These are phyloP conservation scores for Lipomyces kockii DNA, from an alignment of 805 yeast species.

Conservation along the genomic window DNA sequence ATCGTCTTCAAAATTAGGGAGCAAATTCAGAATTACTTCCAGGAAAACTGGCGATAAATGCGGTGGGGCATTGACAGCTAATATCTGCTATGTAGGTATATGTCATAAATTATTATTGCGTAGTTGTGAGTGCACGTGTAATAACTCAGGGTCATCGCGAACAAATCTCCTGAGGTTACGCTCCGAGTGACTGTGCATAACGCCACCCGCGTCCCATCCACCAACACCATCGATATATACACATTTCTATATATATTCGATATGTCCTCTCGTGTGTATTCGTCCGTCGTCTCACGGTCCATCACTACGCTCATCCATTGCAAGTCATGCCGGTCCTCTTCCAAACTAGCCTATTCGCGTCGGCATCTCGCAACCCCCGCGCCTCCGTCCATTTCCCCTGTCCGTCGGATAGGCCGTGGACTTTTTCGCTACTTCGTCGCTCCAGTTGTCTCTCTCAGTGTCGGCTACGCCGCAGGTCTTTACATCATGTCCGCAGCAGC, in stretches of 20 bases:
- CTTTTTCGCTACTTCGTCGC: constrained; percentile 10
- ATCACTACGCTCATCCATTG: background rate
- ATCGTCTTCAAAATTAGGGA: background rate
- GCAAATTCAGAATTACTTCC: background rate
- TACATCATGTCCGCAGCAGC: background rate
- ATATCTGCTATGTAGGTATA: background rate
- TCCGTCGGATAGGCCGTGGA: background rate
- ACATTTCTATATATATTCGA: background rate
- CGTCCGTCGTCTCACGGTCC: background rate
- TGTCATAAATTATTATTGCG: background rate
- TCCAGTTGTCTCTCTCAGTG: constrained; percentile 7
- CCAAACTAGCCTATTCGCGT: background rate
- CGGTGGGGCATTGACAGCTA: background rate
- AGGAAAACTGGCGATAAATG: background rate
- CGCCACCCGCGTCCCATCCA: background rate
- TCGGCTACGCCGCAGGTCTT: constrained; percentile 8
- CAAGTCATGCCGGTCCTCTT: background rate
- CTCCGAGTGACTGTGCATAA: too few relatives aligned
- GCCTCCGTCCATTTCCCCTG: background rate
- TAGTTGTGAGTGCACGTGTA: background rate
- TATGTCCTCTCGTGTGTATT: background rate
- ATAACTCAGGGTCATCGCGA: background rate
- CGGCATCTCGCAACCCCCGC: background rate
- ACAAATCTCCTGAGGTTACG: too few relatives aligned
- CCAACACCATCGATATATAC: background rate